These are phyloP conservation scores for Lagenaria siceraria DNA, from an alignment of 306 rosid species.

Conservation along the genomic window DNA sequence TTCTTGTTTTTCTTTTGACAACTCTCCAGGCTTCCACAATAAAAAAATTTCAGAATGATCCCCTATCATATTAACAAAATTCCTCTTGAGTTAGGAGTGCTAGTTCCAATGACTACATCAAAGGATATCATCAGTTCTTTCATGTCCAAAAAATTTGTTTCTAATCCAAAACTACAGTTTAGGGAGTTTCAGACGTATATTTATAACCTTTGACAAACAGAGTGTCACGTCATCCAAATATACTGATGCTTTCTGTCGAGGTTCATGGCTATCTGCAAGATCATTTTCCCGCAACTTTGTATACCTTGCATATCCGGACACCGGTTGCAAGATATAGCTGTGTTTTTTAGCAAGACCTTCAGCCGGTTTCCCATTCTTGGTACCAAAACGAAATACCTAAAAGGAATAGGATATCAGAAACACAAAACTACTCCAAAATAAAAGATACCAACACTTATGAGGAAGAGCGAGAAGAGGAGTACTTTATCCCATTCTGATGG, in stretches of 20 bases:
- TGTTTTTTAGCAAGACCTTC: slow-evolving; percentile 36
- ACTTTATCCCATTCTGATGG: slow-evolving; percentile 98
- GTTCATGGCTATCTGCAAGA: slow-evolving; percentile 48
- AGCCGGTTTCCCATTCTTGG: slow-evolving; percentile 74
- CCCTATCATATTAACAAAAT: not conserved
- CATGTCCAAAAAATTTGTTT: not conserved
- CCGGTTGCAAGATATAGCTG: slow-evolving; percentile 73
- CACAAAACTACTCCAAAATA: not conserved
- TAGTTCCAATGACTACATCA: not conserved
- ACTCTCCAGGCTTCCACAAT: not conserved
- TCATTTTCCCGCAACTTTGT: slow-evolving; percentile 51
- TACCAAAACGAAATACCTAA: slow-evolving; percentile 81
- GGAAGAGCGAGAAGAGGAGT: not conserved
- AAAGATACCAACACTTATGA: not conserved
- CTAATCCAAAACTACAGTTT: not conserved
- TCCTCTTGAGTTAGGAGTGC: not conserved
- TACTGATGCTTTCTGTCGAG: slow-evolving; percentile 80
- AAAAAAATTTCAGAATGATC: not conserved
- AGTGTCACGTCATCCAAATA: slow-evolving; percentile 92
- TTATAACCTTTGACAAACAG: slow-evolving; percentile 70
- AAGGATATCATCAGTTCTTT: not conserved
- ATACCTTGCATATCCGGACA: slow-evolving; percentile 80
- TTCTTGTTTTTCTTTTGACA: not conserved
- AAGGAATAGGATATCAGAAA: not conserved
- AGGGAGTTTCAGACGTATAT: not conserved